phyloP scores from a whole-genome alignment of 495 filamentous ascomycete genomes.

The Staphylotrichum tortipilum region DNA sequence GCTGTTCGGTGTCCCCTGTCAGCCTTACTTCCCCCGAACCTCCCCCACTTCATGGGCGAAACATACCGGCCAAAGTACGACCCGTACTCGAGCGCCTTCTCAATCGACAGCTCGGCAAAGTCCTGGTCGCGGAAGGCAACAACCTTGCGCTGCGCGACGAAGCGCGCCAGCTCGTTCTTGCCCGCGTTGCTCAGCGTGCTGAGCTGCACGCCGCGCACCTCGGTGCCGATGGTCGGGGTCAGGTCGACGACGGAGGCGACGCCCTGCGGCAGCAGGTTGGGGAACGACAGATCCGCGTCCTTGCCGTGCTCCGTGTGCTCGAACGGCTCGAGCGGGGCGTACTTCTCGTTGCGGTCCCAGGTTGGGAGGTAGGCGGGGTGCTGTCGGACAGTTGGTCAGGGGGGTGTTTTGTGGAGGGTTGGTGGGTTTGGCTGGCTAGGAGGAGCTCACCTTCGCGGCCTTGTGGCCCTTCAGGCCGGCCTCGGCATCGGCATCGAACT shows the following conservation, averaged over 20 bases:
- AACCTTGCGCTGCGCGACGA: constrained; percentile 70
- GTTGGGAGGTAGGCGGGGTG: constrained; percentile 72
- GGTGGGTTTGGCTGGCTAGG: not conserved
- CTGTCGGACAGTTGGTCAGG: constrained; percentile 32
- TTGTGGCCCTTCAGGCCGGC: constrained; percentile 34
- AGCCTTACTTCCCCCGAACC: not conserved
- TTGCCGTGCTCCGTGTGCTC: constrained; percentile 64
- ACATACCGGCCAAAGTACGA: constrained; percentile 61
- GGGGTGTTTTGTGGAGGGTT: constrained; percentile 6
- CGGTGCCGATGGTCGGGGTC: constrained; percentile 67
- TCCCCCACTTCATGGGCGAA: not conserved
- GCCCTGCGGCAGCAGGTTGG: constrained; percentile 53
- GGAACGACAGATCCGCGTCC: constrained; percentile 57
- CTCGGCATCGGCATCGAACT: constrained; percentile 43
- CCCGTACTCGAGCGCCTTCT: constrained; percentile 60
- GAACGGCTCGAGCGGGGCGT: constrained; percentile 58
- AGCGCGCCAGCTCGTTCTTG: constrained; percentile 73
- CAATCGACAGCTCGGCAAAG: constrained; percentile 64
- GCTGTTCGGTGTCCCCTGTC: not conserved
- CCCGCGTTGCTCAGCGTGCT: constrained; percentile 55
- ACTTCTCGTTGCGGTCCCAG: constrained; percentile 55
- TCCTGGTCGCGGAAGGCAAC: constrained; percentile 75
- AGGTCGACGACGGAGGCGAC: constrained; percentile 45
- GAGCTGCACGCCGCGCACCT: constrained; percentile 69
- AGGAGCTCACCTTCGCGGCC: constrained; percentile 36